Percentiles rank a stretch among this genome's conserved stretches.
phyloP scores from a whole-genome alignment of 306 rosid genomes.

The Inga oerstediana region DNA sequence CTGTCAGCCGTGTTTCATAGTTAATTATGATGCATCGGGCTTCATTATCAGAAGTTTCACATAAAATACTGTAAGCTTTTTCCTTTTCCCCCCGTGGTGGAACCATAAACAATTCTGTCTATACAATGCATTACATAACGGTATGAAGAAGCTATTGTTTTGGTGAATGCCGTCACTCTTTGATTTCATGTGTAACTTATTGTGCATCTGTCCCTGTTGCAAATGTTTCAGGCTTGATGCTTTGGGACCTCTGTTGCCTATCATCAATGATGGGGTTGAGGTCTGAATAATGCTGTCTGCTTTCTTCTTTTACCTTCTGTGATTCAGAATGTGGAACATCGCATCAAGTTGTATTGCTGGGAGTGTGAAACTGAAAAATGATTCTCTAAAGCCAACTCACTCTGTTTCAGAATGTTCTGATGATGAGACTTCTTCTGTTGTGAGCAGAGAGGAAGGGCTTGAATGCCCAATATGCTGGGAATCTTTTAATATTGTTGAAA shows the following conservation, averaged over 20 bases:
- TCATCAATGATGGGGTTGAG: constrained; percentile 29
- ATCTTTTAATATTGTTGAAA: constrained; percentile 94
- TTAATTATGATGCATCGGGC: neutral
- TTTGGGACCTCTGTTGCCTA: neutral
- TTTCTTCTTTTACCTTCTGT: constrained; percentile 37
- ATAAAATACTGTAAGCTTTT: constrained; percentile 5
- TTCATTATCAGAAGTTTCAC: neutral
- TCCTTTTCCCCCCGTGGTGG: neutral
- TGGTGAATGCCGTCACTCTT: neutral
- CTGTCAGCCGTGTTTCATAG: neutral
- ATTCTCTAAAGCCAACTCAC: constrained; percentile 51
- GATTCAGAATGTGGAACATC: constrained; percentile 82
- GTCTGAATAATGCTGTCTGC: constrained; percentile 40
- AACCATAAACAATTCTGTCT: neutral
- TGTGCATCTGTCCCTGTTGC: constrained; percentile 17
- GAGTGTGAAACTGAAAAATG: constrained; percentile 58
- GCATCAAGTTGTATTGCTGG: constrained; percentile 87
- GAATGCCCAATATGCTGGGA: constrained; percentile 99
- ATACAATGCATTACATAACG: neutral
- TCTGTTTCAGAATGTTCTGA: constrained; percentile 78
- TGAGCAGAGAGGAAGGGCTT: constrained; percentile 86
- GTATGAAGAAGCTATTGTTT: constrained; percentile 19
- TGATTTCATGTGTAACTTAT: constrained; percentile 8
- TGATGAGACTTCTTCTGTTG: constrained; percentile 76
- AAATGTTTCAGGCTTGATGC: constrained; percentile 35